Percentiles rank a stretch among this genome's conserved stretches.
These are phyloP conservation scores for Wickerhamomyces hampshirensis DNA, from an alignment of 805 yeast genomes.

Conservation along the genomic window DNA sequence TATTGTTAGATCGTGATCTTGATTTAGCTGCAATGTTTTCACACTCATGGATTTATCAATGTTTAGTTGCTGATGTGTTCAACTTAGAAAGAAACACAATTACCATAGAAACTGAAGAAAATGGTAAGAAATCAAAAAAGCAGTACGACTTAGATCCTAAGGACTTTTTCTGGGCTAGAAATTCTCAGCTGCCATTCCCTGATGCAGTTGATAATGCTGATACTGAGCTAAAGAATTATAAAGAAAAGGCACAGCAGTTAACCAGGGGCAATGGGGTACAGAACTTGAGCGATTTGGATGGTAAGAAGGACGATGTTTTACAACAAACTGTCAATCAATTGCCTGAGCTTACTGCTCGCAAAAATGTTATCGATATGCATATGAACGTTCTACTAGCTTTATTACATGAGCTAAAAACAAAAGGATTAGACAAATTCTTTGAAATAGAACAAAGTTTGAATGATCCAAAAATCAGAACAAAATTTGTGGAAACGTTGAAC, in stretches of 20 bases:
- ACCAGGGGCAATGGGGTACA: slow-evolving; percentile 69
- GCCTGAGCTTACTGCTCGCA: slow-evolving; percentile 88
- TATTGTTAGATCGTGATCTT: slow-evolving; percentile 81
- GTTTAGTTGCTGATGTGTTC: slow-evolving; percentile 92
- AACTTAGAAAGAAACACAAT: slow-evolving; percentile 79
- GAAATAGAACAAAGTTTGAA: slow-evolving; percentile 85
- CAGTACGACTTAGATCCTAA: slow-evolving; percentile 86
- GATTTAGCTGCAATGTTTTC: slow-evolving; percentile 92
- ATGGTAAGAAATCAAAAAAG: slow-evolving; percentile 39
- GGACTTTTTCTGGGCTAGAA: slow-evolving; percentile 87
- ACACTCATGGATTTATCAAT: slow-evolving; percentile 97
- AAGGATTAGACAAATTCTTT: slow-evolving; percentile 83
- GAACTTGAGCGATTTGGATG: slow-evolving; percentile 72
- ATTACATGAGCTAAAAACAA: slow-evolving; percentile 77
- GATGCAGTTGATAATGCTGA: slow-evolving; percentile 99
- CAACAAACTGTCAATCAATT: slow-evolving; percentile 85
- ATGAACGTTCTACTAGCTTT: slow-evolving; percentile 90
- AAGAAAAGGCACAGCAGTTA: slow-evolving; percentile 81
- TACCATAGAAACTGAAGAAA: slow-evolving; percentile 42
- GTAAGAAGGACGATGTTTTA: slow-evolving; percentile 48
- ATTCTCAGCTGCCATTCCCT: slow-evolving; percentile 89
- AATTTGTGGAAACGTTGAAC: slow-evolving; percentile 55
- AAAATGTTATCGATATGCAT: slow-evolving; percentile 88
- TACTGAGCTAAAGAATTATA: slow-evolving; percentile 71
- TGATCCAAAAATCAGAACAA: slow-evolving; percentile 48